Conservation (phyloP, 345 rosid genomes). For the Mangifera indica region DNA sequence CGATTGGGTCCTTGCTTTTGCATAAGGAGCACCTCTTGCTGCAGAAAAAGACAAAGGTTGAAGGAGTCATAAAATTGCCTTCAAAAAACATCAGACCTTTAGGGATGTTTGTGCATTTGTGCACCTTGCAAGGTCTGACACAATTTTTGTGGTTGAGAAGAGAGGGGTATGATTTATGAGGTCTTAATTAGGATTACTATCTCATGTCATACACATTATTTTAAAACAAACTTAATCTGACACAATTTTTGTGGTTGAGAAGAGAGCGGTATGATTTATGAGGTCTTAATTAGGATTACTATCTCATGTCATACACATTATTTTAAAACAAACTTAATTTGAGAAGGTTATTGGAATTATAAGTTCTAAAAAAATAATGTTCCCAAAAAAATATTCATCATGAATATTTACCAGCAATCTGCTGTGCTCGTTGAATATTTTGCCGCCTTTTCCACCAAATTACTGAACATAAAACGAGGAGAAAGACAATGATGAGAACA, state of each 20-base stretch:
- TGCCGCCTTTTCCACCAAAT: slow-evolving; percentile 90
- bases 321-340: neutral
- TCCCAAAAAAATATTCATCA: neutral
- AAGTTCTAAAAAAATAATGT: neutral
- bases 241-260: neutral
- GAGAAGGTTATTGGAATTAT: neutral
- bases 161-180: neutral
- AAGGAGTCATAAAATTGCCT: slow-evolving; percentile 15
- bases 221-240: neutral
- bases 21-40: slow-evolving; percentile 98
- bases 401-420: slow-evolving; percentile 61
- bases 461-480: slow-evolving; percentile 55
- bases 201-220: neutral
- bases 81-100: neutral
- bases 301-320: neutral
- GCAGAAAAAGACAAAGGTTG: slow-evolving; percentile 22
- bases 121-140: neutral
- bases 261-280: neutral
- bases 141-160: neutral
- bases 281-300: neutral
- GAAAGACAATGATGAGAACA: slow-evolving; percentile 45
- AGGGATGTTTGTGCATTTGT: neutral
- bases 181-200: neutral
- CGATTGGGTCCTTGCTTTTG: slow-evolving; percentile 80
- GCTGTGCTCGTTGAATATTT: slow-evolving; percentile 85